Evolutionary conservation across 2,329 filamentous ascomycete species (phyloP).

Genomic region (Microcyclosporella mali): DNA sequence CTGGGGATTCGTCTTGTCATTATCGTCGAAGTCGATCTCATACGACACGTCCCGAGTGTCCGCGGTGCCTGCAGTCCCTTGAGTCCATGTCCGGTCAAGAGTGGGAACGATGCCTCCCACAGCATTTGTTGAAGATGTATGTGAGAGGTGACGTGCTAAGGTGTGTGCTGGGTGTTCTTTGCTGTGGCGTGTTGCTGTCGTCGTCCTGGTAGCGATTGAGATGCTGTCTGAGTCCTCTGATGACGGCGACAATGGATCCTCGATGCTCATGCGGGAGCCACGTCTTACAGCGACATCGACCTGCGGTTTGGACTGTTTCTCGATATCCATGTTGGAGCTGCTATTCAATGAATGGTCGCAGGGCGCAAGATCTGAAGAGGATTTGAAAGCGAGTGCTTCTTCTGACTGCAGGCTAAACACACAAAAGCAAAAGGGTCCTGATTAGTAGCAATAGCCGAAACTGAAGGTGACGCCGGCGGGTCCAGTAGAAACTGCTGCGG

Average conservation of each 20-base stretch:
- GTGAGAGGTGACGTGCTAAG: conserved; percentile 24
- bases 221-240: conserved; percentile 23
- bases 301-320: conserved; percentile 6
- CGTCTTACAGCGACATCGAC: conserved; percentile 10
- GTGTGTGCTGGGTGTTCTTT: conserved; percentile 19
- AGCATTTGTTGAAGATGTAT: conserved; percentile 25
- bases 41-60: conserved; percentile 48
- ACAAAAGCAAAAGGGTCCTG: no score
- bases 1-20: conserved; percentile 58
- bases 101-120: conserved; percentile 25
- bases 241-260: conserved; percentile 20
- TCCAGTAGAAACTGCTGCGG: no score
- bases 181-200: conserved; percentile 15
- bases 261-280: conserved; percentile 24
- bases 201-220: conserved; percentile 16
- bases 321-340: conserved; percentile 10
- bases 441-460: no score
- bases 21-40: conserved; percentile 65
- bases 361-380: no score
- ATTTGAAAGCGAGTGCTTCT: no score
- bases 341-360: no score
- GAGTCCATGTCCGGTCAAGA: conserved; percentile 15
- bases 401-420: no score
- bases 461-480: no score
- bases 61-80: conserved; percentile 17